Evolutionary conservation across 31 red algal genomes (phyloP).

Genomic region (Asparagopsis taxiformis): DNA sequence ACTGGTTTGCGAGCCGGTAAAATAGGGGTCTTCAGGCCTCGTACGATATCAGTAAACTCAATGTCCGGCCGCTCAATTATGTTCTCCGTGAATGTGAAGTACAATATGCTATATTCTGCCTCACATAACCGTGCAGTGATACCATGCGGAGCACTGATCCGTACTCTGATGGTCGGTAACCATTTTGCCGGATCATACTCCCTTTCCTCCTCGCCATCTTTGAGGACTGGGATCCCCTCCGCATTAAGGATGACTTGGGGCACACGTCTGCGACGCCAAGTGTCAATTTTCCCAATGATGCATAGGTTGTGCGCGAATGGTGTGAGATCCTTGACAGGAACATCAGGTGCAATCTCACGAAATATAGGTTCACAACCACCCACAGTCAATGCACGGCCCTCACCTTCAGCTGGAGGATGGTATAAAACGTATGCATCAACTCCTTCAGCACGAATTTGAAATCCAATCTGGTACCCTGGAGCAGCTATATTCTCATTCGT

Average conservation of each 20-base stretch:
- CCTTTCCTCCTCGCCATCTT: slow-evolving; percentile 70
- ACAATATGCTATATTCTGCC: slow-evolving; percentile 89
- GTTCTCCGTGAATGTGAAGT: slow-evolving; percentile 96
- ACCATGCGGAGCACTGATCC: slow-evolving; percentile 61
- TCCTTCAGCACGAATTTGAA: slow-evolving; percentile 62
- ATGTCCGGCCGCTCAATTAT: slow-evolving; percentile 78
- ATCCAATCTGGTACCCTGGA: slow-evolving; percentile 73
- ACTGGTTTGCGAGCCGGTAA: slow-evolving; percentile 73
- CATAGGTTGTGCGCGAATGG: slow-evolving; percentile 55
- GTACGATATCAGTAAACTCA: slow-evolving; percentile 85
- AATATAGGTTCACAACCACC: slow-evolving; percentile 57
- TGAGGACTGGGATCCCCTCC: slow-evolving; percentile 73
- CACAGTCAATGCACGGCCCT: slow-evolving; percentile 60
- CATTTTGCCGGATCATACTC: slow-evolving; percentile 75
- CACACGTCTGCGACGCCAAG: slow-evolving; percentile 60
- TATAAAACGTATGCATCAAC: slow-evolving; percentile 80
- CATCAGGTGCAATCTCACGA: slow-evolving; percentile 29
- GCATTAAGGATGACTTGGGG: slow-evolving; percentile 79
- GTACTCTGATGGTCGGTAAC: slow-evolving; percentile 71
- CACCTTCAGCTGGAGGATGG: slow-evolving; percentile 63
- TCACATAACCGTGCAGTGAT: slow-evolving; percentile 75
- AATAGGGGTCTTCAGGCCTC: slow-evolving; percentile 83
- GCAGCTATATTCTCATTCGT: slow-evolving; percentile 61
- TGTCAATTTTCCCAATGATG: slow-evolving; percentile 69
- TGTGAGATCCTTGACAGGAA: slow-evolving; percentile 44